These are phyloP conservation scores for Russula abietina DNA, from an alignment of 768 basidiomycete genomes.

Conservation along the genomic window DNA sequence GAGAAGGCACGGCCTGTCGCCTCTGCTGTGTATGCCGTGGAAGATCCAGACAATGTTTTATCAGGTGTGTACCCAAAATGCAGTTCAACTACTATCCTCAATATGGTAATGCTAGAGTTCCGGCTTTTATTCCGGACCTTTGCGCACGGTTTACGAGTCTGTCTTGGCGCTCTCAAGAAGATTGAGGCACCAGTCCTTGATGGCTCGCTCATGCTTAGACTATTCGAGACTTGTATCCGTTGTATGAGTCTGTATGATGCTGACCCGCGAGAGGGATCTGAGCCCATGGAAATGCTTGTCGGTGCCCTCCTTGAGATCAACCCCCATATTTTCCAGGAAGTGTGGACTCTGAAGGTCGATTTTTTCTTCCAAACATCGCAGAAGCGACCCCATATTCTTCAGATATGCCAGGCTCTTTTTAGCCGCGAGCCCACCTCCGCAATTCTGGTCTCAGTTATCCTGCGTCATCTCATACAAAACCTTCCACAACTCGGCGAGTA, in stretches of 20 bases:
- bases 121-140: constrained; percentile 83
- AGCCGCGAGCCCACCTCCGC: constrained; percentile 69
- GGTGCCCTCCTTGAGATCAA: constrained; percentile 77
- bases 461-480: constrained; percentile 77
- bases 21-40: constrained; percentile 67
- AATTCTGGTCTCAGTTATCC: constrained; percentile 80
- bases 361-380: constrained; percentile 81
- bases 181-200: constrained; percentile 75
- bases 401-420: constrained; percentile 81
- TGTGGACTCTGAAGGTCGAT: constrained; percentile 89
- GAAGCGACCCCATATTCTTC: constrained; percentile 72
- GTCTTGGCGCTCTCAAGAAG: constrained; percentile 70
- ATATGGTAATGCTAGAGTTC: constrained; percentile 50
- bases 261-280: constrained; percentile 60
- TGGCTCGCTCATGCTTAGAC: constrained; percentile 76
- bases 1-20: constrained; percentile 84
- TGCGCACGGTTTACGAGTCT: constrained; percentile 80
- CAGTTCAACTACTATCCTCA: constrained; percentile 20
- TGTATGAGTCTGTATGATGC: constrained; percentile 82
- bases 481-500: constrained; percentile 81
- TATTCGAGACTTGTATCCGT: constrained; percentile 80
- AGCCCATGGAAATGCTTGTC: constrained; percentile 77
- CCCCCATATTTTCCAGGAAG: constrained; percentile 89
- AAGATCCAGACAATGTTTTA: constrained; percentile 76
- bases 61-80: constrained; percentile 48